phyloP scores from a whole-genome alignment of 306 rosid species.

The Castanea sativa region DNA sequence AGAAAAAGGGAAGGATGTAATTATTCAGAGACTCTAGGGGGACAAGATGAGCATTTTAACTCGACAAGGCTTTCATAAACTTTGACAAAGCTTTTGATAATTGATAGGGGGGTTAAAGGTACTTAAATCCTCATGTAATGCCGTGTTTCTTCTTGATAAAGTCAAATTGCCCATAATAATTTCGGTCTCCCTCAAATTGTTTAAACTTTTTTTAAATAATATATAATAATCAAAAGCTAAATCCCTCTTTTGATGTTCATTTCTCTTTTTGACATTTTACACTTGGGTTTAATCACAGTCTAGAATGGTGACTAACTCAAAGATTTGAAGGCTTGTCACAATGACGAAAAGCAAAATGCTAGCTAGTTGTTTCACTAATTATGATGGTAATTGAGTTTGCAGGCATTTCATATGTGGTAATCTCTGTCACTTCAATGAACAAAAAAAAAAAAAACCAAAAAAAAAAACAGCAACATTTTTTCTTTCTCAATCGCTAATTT shows the following conservation, averaged over 20 bases:
- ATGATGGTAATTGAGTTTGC: constrained; percentile 10
- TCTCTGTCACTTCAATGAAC: constrained; percentile 15
- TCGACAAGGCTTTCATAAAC: neutral
- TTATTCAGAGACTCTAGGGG: constrained; percentile 13
- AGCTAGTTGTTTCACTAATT: constrained; percentile 1
- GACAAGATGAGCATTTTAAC: constrained; percentile 1
- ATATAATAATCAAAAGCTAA: constrained; percentile 18
- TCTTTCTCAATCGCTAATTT: constrained; percentile 16
- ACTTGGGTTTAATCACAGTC: constrained; percentile 15
- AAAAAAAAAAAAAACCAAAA: neutral
- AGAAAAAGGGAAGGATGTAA: neutral
- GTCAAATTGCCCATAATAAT: constrained; percentile 16
- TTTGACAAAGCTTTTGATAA: neutral
- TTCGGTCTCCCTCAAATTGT: neutral
- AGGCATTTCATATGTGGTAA: neutral
- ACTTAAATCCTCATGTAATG: neutral
- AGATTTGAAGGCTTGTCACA: constrained; percentile 1
- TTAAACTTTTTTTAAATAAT: constrained; percentile 6
- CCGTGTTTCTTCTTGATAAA: constrained; percentile 24
- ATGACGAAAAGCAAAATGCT: constrained; percentile 11
- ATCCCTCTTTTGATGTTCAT: neutral
- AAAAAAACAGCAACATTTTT: neutral
- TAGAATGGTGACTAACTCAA: constrained; percentile 6
- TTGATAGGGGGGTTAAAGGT: constrained; percentile 13
- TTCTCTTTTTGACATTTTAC: constrained; percentile 19